Evolutionary conservation across 148 eudicot genomes (phyloP).

Genomic region (Chenopodium quinoa): DNA sequence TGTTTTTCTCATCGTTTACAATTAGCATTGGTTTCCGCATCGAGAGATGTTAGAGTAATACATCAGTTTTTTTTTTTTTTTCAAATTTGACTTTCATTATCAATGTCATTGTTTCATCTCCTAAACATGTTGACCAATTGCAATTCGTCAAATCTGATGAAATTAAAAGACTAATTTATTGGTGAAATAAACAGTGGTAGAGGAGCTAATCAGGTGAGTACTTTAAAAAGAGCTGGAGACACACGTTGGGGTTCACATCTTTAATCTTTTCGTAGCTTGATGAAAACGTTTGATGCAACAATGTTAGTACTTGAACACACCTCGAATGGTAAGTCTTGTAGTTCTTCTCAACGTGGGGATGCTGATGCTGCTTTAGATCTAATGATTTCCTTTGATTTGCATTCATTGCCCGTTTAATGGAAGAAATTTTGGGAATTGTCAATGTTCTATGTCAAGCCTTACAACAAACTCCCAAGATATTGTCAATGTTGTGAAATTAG

Average conservation of each 20-base stretch:
- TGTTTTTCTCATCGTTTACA: too few relatives aligned
- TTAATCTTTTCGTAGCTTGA: background rate
- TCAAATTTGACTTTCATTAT: too few relatives aligned
- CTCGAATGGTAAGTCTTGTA: background rate
- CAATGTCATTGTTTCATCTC: too few relatives aligned
- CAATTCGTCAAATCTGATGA: too few relatives aligned
- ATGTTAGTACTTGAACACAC: background rate
- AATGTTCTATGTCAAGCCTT: constrained; percentile 1
- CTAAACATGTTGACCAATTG: too few relatives aligned
- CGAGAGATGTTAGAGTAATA: too few relatives aligned
- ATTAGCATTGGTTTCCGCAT: too few relatives aligned
- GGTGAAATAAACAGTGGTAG: too few relatives aligned
- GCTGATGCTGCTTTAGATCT: background rate
- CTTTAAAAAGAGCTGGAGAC: background rate
- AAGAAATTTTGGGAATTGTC: background rate
- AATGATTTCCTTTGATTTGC: background rate
- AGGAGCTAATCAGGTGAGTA: too few relatives aligned
- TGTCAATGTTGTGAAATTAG: background rate
- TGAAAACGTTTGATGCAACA: constrained; percentile 6
- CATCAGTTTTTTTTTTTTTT: too few relatives aligned
- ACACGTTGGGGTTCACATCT: constrained; percentile 11
- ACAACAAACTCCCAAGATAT: constrained; percentile 1
- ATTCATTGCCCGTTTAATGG: background rate
- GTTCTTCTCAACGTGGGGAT: constrained; percentile 11
- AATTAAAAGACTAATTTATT: too few relatives aligned